Evolutionary conservation across 306 rosid genomes (phyloP).

Genomic region (Fragaria ananassa): DNA sequence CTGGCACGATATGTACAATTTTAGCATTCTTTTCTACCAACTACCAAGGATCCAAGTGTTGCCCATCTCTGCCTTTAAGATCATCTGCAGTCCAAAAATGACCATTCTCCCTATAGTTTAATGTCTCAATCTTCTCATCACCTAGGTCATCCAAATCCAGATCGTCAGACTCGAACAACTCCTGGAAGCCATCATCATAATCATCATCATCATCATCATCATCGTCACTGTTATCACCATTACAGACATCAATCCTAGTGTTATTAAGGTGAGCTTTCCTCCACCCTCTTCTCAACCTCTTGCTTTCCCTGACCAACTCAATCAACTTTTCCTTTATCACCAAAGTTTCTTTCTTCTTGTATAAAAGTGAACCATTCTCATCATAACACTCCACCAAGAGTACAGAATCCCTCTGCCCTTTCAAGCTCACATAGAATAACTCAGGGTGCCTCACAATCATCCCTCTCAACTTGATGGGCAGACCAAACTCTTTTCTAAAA

Average conservation of each 20-base stretch:
- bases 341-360: conserved; percentile 50
- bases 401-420: conserved; percentile 79
- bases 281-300: conserved; percentile 60
- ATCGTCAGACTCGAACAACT: conserved; percentile 51
- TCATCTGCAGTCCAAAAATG: conserved; percentile 50
- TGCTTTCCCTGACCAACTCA: conserved; percentile 68
- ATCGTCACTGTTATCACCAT: conserved; percentile 17
- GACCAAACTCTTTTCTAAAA: conserved; percentile 83
- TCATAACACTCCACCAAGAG: conserved; percentile 75
- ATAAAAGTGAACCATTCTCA: conserved; percentile 70
- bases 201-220: conserved; percentile 23
- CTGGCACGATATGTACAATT: neutral
- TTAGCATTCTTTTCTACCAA: conserved; percentile 8
- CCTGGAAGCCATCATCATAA: conserved; percentile 71
- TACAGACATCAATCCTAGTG: conserved; percentile 24
- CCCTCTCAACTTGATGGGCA: conserved; percentile 81
- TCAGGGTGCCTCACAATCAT: conserved; percentile 87
- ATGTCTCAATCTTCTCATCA: conserved; percentile 29
- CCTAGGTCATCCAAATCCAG: conserved; percentile 44
- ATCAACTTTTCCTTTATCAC: conserved; percentile 54
- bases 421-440: conserved; percentile 80
- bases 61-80: conserved; percentile 35
- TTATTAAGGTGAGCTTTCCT: conserved; percentile 35
- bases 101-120: conserved; percentile 43
- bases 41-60: conserved; percentile 68